A percentile compares a stretch with the other conserved stretches of the same genome.
Conservation (phyloP, 148 eudicot species). For the Cornus kousa region DNA sequence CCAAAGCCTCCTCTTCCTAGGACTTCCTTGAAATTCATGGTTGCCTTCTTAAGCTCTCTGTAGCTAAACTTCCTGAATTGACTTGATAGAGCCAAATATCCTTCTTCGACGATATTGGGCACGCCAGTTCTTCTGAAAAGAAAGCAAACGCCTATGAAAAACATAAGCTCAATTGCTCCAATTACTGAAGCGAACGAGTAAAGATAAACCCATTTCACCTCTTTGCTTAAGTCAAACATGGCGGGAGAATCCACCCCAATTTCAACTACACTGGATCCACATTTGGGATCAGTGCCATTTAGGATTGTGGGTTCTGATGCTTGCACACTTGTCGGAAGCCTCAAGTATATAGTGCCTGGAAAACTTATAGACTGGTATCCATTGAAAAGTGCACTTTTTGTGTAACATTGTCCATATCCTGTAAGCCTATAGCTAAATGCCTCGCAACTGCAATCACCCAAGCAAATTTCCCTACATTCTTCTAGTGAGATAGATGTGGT, state of each 20-base stretch:
- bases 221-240: slow-evolving; percentile 22
- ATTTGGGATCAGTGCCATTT: slow-evolving; percentile 20
- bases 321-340: slow-evolving; percentile 33
- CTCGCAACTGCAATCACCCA: slow-evolving; percentile 36
- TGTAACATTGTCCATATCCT: slow-evolving; percentile 36
- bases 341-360: slow-evolving; percentile 34
- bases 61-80: slow-evolving; percentile 60
- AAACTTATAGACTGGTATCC: slow-evolving; percentile 31
- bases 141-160: slow-evolving; percentile 44
- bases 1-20: slow-evolving; percentile 61
- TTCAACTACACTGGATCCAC: slow-evolving; percentile 20
- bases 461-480: slow-evolving; percentile 38
- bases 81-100: slow-evolving; percentile 48
- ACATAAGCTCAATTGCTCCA: slow-evolving; percentile 38
- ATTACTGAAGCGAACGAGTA: slow-evolving; percentile 42
- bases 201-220: slow-evolving; percentile 46
- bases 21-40: slow-evolving; percentile 39
- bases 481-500: slow-evolving; percentile 16
- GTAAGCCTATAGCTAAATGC: slow-evolving; percentile 47
- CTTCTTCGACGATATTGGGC: slow-evolving; percentile 47
- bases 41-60: slow-evolving; percentile 46
- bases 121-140: slow-evolving; percentile 37
- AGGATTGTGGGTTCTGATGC: slow-evolving; percentile 13
- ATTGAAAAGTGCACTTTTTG: slow-evolving; percentile 49
- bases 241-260: slow-evolving; percentile 7